Conservation (phyloP, 768 basidiomycete species). For the Tulasnella sp. region DNA sequence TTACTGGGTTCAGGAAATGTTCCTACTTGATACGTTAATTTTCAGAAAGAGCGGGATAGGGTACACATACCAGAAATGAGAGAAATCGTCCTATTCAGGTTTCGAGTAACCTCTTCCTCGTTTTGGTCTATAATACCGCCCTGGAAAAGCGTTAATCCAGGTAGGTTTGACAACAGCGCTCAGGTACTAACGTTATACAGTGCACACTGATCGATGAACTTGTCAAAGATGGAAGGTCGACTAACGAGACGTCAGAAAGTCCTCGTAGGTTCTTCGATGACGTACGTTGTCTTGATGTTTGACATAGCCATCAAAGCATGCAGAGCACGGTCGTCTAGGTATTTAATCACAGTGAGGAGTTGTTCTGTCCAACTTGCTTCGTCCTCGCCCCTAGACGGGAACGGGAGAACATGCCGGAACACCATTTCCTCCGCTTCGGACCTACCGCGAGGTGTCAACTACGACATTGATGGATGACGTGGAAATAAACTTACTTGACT, state of each 20-base stretch:
- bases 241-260: conserved; percentile 26
- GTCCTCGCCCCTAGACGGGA: conserved; percentile 51
- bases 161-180: neutral
- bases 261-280: conserved; percentile 18
- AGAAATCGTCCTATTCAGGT: conserved; percentile 43
- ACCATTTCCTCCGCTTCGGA: conserved; percentile 53
- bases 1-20: conserved; percentile 58
- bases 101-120: conserved; percentile 47
- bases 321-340: conserved; percentile 46
- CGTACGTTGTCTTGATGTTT: conserved; percentile 51
- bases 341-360: conserved; percentile 56
- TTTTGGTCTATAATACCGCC: conserved; percentile 84
- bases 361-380: conserved; percentile 80
- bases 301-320: conserved; percentile 48
- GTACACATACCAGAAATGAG: conserved; percentile 45
- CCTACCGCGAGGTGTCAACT: conserved; percentile 28
- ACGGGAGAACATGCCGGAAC: conserved; percentile 66
- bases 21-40: conserved; percentile 26
- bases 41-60: neutral
- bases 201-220: conserved; percentile 60
- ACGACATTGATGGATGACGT: neutral
- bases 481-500: conserved; percentile 36
- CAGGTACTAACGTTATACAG: conserved; percentile 60
- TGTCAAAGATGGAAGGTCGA: conserved; percentile 57
- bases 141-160: conserved; percentile 30